Evolutionary conservation across 805 yeast genomes (phyloP).

Genomic region (Lachancea kluyveri): DNA sequence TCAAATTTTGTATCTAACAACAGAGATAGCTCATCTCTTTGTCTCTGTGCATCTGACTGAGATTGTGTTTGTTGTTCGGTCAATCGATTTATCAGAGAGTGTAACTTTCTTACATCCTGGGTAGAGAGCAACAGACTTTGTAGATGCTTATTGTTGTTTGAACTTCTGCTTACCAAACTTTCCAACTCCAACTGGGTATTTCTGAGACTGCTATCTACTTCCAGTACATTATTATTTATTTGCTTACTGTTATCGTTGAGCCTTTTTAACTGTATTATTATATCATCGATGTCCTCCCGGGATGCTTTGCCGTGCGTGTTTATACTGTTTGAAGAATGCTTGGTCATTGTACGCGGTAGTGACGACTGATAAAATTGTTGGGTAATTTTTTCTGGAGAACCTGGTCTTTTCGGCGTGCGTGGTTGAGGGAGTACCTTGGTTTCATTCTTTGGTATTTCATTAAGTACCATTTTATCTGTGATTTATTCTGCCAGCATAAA

Average conservation of each 20-base stretch:
- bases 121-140: constrained; percentile 11
- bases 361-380: too few species aligned
- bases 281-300: constrained; percentile 8
- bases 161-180: constrained; percentile 11
- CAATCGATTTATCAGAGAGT: constrained; percentile 5
- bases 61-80: constrained; percentile 4
- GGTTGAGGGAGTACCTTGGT: constrained; percentile 3
- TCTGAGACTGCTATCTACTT: constrained; percentile 9
- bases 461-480: too few species aligned
- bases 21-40: not conserved
- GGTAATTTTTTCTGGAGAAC: too few species aligned
- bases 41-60: constrained; percentile 1
- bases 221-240: constrained; percentile 8
- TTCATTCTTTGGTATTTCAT: constrained; percentile 1
- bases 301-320: constrained; percentile 1
- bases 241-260: constrained; percentile 7
- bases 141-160: constrained; percentile 14
- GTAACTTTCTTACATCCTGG: constrained; percentile 9
- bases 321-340: not conserved
- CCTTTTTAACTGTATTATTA: constrained; percentile 8
- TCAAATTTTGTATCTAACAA: not conserved
- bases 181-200: constrained; percentile 13
- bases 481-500: too few species aligned
- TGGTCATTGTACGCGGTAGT: too few species aligned
- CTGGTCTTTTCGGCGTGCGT: too few species aligned